Evolutionary conservation across 1,139 yeast species (phyloP).

Genomic region (Yamadazyma sp.): DNA sequence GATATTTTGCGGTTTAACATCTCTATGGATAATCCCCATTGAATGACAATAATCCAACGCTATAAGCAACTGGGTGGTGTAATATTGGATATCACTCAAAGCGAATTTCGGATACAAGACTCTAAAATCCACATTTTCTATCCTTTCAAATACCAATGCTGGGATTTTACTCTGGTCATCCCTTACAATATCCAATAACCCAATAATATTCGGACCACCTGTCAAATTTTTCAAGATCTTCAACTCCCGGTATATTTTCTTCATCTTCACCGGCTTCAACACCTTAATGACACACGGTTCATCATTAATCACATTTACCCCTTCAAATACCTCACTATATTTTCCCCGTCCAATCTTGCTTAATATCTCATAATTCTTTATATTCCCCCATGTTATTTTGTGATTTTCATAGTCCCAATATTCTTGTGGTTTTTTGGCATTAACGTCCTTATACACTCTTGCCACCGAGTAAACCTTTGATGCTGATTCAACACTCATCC

Average conservation of each 20-base stretch:
- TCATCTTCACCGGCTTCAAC: constrained; percentile 75
- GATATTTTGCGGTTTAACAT: constrained; percentile 81
- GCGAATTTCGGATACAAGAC: constrained; percentile 67
- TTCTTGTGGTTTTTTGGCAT: constrained; percentile 71
- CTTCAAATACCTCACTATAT: constrained; percentile 93
- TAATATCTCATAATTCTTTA: constrained; percentile 82
- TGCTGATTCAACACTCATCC: constrained; percentile 28
- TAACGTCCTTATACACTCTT: constrained; percentile 87
- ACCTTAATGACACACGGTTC: constrained; percentile 70
- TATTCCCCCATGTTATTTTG: constrained; percentile 70
- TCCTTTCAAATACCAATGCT: constrained; percentile 70
- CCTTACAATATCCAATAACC: constrained; percentile 70
- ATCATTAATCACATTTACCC: constrained; percentile 46
- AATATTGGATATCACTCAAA: constrained; percentile 63
- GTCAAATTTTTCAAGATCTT: constrained; percentile 72
- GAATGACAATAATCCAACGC: constrained; percentile 79
- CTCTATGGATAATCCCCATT: constrained; percentile 83
- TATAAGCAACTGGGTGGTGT: constrained; percentile 64
- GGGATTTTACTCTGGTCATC: constrained; percentile 74
- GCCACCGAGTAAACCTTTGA: constrained; percentile 62
- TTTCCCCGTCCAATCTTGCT: constrained; percentile 95
- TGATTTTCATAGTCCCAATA: constrained; percentile 93
- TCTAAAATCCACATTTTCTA: constrained; percentile 71
- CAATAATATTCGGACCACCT: constrained; percentile 74
- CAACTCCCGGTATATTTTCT: constrained; percentile 75